Evolutionary conservation across 2,329 filamentous ascomycete species (phyloP).

Genomic region (Zymoseptoria pseudotritici): DNA sequence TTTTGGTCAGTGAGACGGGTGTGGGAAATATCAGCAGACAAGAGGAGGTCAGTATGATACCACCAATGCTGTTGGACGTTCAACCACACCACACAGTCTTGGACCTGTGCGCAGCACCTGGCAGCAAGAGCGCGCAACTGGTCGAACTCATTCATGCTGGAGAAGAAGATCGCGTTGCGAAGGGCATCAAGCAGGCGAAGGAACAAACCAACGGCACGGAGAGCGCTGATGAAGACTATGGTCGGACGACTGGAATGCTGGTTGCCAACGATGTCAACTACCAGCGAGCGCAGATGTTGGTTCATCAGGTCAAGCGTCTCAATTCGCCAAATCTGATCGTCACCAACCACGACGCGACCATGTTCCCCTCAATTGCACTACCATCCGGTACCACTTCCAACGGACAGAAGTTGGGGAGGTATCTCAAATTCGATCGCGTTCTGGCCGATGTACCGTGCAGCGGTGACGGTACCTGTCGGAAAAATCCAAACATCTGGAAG

Average conservation of each 20-base stretch:
- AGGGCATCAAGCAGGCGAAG: constrained; percentile 59
- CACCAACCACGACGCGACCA: constrained; percentile 93
- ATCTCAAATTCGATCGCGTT: constrained; percentile 95
- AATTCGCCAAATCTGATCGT: constrained; percentile 95
- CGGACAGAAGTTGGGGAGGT: constrained; percentile 49
- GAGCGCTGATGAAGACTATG: constrained; percentile 53
- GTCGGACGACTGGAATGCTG: constrained; percentile 80
- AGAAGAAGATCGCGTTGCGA: constrained; percentile 77
- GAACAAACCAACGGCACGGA: constrained; percentile 42
- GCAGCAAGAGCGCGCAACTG: constrained; percentile 92
- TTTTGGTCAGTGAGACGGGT: constrained; percentile 91
- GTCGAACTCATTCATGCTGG: constrained; percentile 90
- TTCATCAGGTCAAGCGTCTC: constrained; percentile 94
- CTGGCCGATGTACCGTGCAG: constrained; percentile 95
- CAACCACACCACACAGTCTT: constrained; percentile 86
- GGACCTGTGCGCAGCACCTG: constrained; percentile 92
- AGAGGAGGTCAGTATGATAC: constrained; percentile 98
- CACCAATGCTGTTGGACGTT: constrained; percentile 85
- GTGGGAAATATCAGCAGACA: constrained; percentile 97
- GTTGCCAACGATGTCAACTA: constrained; percentile 97
- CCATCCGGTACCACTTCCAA: constrained; percentile 46
- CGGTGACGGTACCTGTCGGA: constrained; percentile 86
- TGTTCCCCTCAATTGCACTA: constrained; percentile 90
- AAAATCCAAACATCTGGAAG: constrained; percentile 91
- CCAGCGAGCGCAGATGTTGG: constrained; percentile 92